phyloP scores from a whole-genome alignment of 768 basidiomycete species.

The Hortiboletus campestris region DNA sequence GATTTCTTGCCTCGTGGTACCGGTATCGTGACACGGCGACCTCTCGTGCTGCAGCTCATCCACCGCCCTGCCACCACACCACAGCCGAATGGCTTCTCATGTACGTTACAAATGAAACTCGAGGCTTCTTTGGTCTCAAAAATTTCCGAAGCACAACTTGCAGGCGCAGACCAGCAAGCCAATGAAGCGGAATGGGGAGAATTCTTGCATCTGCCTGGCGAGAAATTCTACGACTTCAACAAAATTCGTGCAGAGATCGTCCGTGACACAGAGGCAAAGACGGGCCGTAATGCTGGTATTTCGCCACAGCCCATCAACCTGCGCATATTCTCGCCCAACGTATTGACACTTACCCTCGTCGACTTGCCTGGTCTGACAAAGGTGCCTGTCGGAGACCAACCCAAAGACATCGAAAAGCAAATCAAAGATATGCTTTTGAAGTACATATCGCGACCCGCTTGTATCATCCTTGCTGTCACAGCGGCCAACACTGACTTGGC shows the following conservation, averaged over 20 bases:
- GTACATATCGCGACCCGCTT: constrained; percentile 92
- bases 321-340: constrained; percentile 95
- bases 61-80: constrained; percentile 63
- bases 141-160: constrained; percentile 30
- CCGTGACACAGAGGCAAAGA: constrained; percentile 96
- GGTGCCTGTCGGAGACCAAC: constrained; percentile 95
- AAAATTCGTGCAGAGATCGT: constrained; percentile 97
- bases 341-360: constrained; percentile 94
- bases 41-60: constrained; percentile 94
- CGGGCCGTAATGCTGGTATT: constrained; percentile 97
- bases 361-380: constrained; percentile 96
- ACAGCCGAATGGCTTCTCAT: constrained; percentile 41
- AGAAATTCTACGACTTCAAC: constrained; percentile 97
- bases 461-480: constrained; percentile 95
- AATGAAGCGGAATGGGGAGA: constrained; percentile 99
- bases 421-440: constrained; percentile 96
- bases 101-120: constrained; percentile 33
- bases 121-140: not conserved
- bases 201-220: constrained; percentile 92
- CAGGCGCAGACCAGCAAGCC: constrained; percentile 64
- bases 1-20: constrained; percentile 99
- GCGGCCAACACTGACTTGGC: constrained; percentile 96
- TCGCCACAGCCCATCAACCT: constrained; percentile 97
- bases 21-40: constrained; percentile 97
- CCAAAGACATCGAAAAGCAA: constrained; percentile 95